phyloP scores from a whole-genome alignment of 139 green algal genomes.

The Chlorella sp. region DNA sequence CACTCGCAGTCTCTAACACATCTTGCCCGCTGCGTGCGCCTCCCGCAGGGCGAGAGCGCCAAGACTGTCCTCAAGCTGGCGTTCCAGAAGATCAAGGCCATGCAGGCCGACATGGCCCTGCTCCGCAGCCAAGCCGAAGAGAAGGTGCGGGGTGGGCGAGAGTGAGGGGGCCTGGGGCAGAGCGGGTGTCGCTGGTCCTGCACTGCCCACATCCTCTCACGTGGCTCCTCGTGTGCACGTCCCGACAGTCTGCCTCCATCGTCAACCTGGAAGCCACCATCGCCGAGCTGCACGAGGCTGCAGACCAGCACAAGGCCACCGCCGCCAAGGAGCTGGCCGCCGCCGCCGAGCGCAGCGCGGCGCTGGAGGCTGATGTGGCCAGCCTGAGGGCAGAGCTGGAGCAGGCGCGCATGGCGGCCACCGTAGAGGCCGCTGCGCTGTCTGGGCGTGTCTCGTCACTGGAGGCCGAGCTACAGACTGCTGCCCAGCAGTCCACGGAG shows the following conservation, averaged over 20 bases:
- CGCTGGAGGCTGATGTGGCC: constrained; percentile 4
- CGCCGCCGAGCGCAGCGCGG: neutral
- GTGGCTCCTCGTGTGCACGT: too few relatives aligned
- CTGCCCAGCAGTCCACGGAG: too few relatives aligned
- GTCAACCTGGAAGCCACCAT: constrained; percentile 2
- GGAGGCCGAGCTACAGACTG: constrained; percentile 10
- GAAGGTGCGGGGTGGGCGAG: neutral
- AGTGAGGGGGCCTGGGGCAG: too few relatives aligned
- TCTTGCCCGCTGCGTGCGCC: too few relatives aligned
- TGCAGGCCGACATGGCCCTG: constrained; percentile 12
- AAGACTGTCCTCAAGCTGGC: constrained; percentile 24
- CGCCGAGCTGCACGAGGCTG: constrained; percentile 6
- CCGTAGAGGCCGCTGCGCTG: neutral
- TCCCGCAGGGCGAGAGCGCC: too few relatives aligned
- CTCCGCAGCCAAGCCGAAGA: neutral
- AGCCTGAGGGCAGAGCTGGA: neutral
- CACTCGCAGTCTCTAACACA: too few relatives aligned
- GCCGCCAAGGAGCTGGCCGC: constrained; percentile 2
- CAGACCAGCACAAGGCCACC: neutral
- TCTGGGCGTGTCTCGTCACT: neutral
- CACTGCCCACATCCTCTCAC: too few relatives aligned
- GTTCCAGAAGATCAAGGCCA: constrained; percentile 28
- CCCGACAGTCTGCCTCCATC: neutral
- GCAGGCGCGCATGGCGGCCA: neutral
- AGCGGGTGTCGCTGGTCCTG: too few relatives aligned